A percentile compares a stretch with the other conserved stretches of the same genome.
Evolutionary conservation across 148 eudicot species (phyloP).

Genomic region (Diospyros lotus): DNA sequence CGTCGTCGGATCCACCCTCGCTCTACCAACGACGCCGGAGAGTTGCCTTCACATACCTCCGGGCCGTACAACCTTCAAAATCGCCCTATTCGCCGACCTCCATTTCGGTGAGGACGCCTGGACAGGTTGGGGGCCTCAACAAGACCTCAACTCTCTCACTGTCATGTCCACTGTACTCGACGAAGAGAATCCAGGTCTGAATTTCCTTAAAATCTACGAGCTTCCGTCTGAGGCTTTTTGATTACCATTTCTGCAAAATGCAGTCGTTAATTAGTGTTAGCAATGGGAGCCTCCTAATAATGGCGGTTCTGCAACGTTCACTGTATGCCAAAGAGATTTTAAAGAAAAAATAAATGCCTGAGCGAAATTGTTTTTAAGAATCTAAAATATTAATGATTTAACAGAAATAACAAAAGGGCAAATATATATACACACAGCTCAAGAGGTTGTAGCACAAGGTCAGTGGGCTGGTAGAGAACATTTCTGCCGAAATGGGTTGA

Average conservation of each 20-base stretch:
- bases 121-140: conserved; percentile 76
- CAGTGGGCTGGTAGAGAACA: too few relatives aligned
- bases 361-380: too few relatives aligned
- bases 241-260: background rate
- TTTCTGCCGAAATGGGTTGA: too few relatives aligned
- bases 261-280: background rate
- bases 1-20: conserved; percentile 2
- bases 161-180: conserved; percentile 78
- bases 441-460: too few relatives aligned
- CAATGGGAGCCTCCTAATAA: too few relatives aligned
- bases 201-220: background rate
- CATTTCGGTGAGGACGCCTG: conserved; percentile 86
- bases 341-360: too few relatives aligned
- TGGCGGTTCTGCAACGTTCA: too few relatives aligned
- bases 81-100: conserved; percentile 75
- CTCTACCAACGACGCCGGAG: conserved; percentile 24
- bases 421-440: too few relatives aligned
- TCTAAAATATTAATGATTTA: too few relatives aligned
- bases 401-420: too few relatives aligned
- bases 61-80: conserved; percentile 45
- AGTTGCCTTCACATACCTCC: conserved; percentile 23
- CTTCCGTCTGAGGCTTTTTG: background rate
- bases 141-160: conserved; percentile 51
- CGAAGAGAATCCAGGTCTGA: conserved; percentile 58
- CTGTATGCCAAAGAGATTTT: too few relatives aligned